phyloP scores from a whole-genome alignment of 2,329 filamentous ascomycete species.

The Teratosphaeria zuluensis region DNA sequence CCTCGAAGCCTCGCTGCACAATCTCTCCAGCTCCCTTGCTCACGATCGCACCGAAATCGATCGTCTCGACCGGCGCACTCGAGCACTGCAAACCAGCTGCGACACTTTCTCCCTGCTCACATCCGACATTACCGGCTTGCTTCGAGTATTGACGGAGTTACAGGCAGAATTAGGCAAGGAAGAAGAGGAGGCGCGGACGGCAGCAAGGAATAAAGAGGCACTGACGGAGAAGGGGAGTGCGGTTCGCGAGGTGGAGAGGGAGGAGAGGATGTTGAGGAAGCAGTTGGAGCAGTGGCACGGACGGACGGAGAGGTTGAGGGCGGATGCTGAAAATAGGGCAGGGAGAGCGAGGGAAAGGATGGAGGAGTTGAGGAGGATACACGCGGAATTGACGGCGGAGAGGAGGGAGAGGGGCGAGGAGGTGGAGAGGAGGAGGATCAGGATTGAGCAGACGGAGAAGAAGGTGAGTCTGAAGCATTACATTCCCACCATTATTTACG shows the following conservation, averaged over 20 bases:
- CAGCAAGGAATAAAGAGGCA: slow-evolving; percentile 72
- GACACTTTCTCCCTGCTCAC: slow-evolving; percentile 82
- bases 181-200: slow-evolving; percentile 77
- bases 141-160: slow-evolving; percentile 82
- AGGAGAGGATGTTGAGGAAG: slow-evolving; percentile 71
- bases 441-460: slow-evolving; percentile 97
- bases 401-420: slow-evolving; percentile 77
- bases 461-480: slow-evolving; percentile 54
- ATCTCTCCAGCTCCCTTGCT: slow-evolving; percentile 68
- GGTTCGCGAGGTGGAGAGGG: slow-evolving; percentile 82
- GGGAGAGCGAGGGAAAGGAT: slow-evolving; percentile 74
- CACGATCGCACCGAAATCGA: slow-evolving; percentile 80
- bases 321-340: slow-evolving; percentile 72
- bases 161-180: slow-evolving; percentile 76
- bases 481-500: no score
- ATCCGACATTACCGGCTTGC: slow-evolving; percentile 77
- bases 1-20: slow-evolving; percentile 70
- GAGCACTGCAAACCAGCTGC: slow-evolving; percentile 81
- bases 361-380: slow-evolving; percentile 75
- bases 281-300: slow-evolving; percentile 81
- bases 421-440: slow-evolving; percentile 82
- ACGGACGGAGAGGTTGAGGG: slow-evolving; percentile 72
- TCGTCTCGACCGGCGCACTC: slow-evolving; percentile 71
- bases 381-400: slow-evolving; percentile 75
- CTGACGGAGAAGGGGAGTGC: slow-evolving; percentile 81